A percentile compares a stretch with the other conserved stretches of the same genome.
Evolutionary conservation across 2,329 filamentous ascomycete species (phyloP).

Genomic region (Epichloe hybrida): DNA sequence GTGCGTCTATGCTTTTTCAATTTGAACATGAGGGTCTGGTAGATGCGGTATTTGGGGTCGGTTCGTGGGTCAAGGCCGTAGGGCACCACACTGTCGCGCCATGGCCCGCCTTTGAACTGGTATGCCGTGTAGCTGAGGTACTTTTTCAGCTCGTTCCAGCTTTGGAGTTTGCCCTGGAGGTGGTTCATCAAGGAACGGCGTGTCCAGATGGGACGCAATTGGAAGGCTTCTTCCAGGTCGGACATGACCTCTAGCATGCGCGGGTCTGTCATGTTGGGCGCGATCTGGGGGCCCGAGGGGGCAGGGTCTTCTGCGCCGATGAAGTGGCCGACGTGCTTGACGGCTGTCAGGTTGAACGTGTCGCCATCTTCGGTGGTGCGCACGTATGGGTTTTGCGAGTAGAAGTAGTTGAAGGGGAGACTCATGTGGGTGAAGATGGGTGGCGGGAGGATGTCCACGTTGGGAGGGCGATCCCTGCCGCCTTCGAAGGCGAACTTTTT

Average conservation of each 20-base stretch:
- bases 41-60: conserved; percentile 63
- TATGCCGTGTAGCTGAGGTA: conserved; percentile 79
- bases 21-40: conserved; percentile 84
- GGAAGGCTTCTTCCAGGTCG: conserved; percentile 51
- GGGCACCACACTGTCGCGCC: conserved; percentile 73
- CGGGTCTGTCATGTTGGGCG: conserved; percentile 44
- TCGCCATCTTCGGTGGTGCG: conserved; percentile 44
- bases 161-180: conserved; percentile 37
- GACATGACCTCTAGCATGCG: conserved; percentile 51
- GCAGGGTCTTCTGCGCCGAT: conserved; percentile 48
- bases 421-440: conserved; percentile 64
- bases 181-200: conserved; percentile 68
- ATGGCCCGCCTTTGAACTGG: conserved; percentile 85
- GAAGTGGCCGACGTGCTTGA: conserved; percentile 46
- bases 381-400: conserved; percentile 74
- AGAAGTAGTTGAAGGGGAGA: conserved; percentile 65
- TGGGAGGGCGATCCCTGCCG: conserved; percentile 41
- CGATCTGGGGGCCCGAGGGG: conserved; percentile 45
- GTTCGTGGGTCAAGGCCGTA: conserved; percentile 78
- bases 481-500: conserved; percentile 54
- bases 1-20: conserved; percentile 40
- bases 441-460: conserved; percentile 64
- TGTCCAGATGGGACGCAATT: conserved; percentile 72
- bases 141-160: conserved; percentile 51
- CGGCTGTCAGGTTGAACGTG: conserved; percentile 44